phyloP scores from a whole-genome alignment of 768 basidiomycete genomes.

The Lentinula guzmanii region DNA sequence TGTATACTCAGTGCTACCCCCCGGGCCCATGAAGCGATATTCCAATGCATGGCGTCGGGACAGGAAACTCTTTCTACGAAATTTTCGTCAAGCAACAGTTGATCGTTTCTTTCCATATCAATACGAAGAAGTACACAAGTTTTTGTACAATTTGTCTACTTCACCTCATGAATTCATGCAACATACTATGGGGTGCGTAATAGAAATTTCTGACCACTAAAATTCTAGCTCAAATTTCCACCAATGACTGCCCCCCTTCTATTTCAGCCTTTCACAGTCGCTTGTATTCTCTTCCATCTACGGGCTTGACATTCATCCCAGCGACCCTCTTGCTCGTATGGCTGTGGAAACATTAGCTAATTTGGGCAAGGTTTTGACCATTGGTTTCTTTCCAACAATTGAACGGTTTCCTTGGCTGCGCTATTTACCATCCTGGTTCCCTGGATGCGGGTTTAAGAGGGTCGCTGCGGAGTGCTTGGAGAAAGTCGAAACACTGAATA shows the following conservation, averaged over 20 bases:
- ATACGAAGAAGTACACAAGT: background rate
- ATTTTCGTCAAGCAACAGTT: background rate
- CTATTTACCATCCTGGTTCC: conserved; percentile 3
- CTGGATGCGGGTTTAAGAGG: conserved; percentile 1
- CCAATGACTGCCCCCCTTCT: background rate
- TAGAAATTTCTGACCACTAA: background rate
- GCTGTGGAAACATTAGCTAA: background rate
- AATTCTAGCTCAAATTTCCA: too few species aligned
- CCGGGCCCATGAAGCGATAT: background rate
- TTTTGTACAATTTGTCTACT: background rate
- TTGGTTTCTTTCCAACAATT: background rate
- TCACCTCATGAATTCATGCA: background rate
- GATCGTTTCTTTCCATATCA: background rate
- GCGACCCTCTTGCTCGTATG: background rate
- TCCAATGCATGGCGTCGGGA: background rate
- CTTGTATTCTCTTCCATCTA: background rate
- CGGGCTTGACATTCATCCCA: background rate
- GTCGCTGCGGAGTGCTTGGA: background rate
- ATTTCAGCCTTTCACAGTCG: background rate
- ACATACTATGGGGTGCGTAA: background rate
- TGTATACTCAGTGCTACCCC: background rate
- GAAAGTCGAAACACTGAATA: background rate
- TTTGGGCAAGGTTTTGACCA: background rate
- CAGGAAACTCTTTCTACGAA: background rate
- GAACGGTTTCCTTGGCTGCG: background rate